phyloP scores from a whole-genome alignment of 2,329 filamentous ascomycete species.

The Aspergillus intermedius region DNA sequence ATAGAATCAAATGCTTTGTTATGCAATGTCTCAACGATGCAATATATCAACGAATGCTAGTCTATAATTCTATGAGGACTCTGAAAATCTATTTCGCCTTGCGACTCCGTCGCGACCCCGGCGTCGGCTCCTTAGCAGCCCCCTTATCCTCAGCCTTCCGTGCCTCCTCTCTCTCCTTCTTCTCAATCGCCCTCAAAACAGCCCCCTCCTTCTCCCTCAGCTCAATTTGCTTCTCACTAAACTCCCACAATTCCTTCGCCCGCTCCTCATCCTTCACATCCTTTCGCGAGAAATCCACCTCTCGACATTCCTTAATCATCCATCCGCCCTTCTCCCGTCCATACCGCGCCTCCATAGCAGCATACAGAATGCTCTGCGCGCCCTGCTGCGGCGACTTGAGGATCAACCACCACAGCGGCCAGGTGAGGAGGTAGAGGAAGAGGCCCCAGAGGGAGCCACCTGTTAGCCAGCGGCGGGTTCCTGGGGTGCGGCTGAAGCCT shows the following conservation, averaged over 20 bases:
- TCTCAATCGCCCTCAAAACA: conserved; percentile 51
- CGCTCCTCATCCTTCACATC: conserved; percentile 73
- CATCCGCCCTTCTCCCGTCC: conserved; percentile 60
- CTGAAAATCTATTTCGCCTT: conserved; percentile 15
- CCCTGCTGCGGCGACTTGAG: conserved; percentile 79
- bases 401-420: conserved; percentile 77
- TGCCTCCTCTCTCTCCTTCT: conserved; percentile 41
- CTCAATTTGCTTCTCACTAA: conserved; percentile 78
- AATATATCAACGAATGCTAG: not conserved
- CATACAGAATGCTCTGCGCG: conserved; percentile 78
- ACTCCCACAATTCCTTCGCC: conserved; percentile 83
- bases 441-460: conserved; percentile 77
- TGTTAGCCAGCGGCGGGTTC: conserved; percentile 79
- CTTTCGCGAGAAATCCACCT: conserved; percentile 62
- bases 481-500: conserved; percentile 75
- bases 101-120: conserved; percentile 36
- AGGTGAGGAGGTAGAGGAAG: conserved; percentile 66
- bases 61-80: not conserved
- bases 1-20: too few relatives aligned
- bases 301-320: conserved; percentile 81
- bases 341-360: conserved; percentile 72
- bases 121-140: conserved; percentile 22
- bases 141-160: conserved; percentile 11
- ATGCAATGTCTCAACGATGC: too few relatives aligned
- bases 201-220: conserved; percentile 74